Evolutionary conservation across 257 asterid genomes (phyloP).

Genomic region (Galeopsis tetrahit): DNA sequence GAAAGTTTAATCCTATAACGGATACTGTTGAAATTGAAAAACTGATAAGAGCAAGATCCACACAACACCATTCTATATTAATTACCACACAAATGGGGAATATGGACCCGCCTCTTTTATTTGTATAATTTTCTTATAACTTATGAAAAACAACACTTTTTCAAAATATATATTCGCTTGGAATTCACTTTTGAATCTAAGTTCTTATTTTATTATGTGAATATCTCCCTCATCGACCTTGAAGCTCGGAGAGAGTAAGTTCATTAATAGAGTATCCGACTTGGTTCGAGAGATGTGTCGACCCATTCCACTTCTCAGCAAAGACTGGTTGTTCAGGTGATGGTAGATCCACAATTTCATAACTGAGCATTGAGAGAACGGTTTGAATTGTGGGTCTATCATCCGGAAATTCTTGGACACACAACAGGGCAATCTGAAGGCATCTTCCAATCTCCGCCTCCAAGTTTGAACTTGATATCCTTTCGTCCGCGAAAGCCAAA

Average conservation of each 20-base stretch:
- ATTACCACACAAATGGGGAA: too few species aligned
- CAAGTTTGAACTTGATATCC: conserved; percentile 29
- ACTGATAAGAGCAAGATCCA: too few species aligned
- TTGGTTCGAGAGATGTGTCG: conserved; percentile 24
- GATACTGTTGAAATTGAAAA: too few species aligned
- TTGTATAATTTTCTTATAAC: too few species aligned
- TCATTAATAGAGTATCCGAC: conserved; percentile 41
- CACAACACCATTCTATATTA: too few species aligned
- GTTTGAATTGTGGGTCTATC: conserved; percentile 52
- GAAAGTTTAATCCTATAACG: too few species aligned
- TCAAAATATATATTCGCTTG: too few species aligned
- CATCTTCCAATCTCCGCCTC: conserved; percentile 42
- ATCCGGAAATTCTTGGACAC: conserved; percentile 50
- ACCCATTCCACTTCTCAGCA: conserved; percentile 48
- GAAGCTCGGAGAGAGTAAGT: conserved; percentile 37
- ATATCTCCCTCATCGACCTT: conserved; percentile 38
- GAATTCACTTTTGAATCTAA: too few species aligned
- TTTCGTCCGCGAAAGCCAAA: conserved; percentile 46
- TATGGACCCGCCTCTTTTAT: too few species aligned
- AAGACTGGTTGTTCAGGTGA: conserved; percentile 43
- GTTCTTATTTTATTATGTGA: too few species aligned
- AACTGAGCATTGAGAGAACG: conserved; percentile 44
- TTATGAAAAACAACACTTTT: too few species aligned
- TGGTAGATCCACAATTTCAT: conserved; percentile 42
- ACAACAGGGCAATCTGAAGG: conserved; percentile 54